Evolutionary conservation across 176 grass and related monocot species (phyloP).

Genomic region (Avena sativa): DNA sequence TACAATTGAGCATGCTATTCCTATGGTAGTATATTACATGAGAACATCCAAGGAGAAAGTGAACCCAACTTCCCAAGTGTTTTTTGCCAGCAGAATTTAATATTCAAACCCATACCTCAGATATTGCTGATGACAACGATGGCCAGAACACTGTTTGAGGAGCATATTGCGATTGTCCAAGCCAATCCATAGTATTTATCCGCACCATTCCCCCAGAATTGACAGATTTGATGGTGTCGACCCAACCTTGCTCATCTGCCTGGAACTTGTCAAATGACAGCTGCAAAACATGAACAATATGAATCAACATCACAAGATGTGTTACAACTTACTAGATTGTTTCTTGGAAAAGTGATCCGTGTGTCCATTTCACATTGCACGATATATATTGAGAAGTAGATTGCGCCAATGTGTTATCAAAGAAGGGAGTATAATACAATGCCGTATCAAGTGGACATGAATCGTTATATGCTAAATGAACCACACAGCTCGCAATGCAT

Average conservation of each 20-base stretch:
- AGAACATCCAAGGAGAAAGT: background rate
- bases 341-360: background rate
- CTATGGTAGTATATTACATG: background rate
- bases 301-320: slow-evolving; percentile 31
- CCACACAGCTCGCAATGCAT: background rate
- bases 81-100: background rate
- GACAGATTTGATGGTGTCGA: slow-evolving; percentile 90
- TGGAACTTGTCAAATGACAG: slow-evolving; percentile 87
- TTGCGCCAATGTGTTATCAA: background rate
- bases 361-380: background rate
- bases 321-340: background rate
- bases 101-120: slow-evolving; percentile 61
- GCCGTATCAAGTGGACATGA: background rate
- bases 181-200: slow-evolving; percentile 95
- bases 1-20: background rate
- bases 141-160: slow-evolving; percentile 74
- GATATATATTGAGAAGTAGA: background rate
- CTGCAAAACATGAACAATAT: slow-evolving; percentile 44
- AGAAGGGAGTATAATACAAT: background rate
- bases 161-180: slow-evolving; percentile 82
- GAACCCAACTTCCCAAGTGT: background rate
- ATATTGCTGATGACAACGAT: slow-evolving; percentile 76
- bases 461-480: background rate
- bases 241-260: slow-evolving; percentile 91
- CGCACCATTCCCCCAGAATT: slow-evolving; percentile 61